phyloP scores from a whole-genome alignment of 805 yeast genomes.

The Ogataea kodamae region DNA sequence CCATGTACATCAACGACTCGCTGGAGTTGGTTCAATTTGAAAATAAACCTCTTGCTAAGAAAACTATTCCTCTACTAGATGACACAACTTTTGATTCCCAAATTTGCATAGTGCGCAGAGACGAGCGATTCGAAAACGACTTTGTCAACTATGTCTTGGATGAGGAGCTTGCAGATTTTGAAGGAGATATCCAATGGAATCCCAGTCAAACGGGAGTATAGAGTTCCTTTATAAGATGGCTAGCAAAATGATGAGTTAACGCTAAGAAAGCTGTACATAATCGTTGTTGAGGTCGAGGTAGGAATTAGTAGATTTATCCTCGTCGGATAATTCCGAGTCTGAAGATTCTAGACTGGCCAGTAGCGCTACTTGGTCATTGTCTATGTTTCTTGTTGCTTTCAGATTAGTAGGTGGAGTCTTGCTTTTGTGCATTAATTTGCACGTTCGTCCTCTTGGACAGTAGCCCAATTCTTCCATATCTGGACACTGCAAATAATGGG shows the following conservation, averaged over 20 bases:
- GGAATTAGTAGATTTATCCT: conserved; percentile 8
- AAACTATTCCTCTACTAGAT: conserved; percentile 9
- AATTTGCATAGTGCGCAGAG: conserved; percentile 22
- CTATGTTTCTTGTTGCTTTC: conserved; percentile 25
- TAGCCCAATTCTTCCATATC: conserved; percentile 59
- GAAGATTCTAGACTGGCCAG: conserved; percentile 16
- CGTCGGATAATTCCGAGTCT: conserved; percentile 11
- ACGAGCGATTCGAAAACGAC: conserved; percentile 15
- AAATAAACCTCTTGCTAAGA: conserved; percentile 11
- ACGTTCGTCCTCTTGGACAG: conserved; percentile 52
- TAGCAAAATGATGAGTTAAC: conserved; percentile 5
- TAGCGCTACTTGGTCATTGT: conserved; percentile 28
- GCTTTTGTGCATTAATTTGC: conserved; percentile 49
- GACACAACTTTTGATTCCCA: conserved; percentile 21
- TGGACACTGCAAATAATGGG: conserved; percentile 66
- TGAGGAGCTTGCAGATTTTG: conserved; percentile 19
- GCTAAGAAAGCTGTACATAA: conserved; percentile 9
- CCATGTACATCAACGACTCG: conserved; percentile 16
- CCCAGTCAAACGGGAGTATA: conserved; percentile 5
- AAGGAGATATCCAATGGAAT: conserved; percentile 15
- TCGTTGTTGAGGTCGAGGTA: conserved; percentile 23
- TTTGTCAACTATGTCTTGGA: conserved; percentile 20
- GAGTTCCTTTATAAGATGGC: conserved; percentile 6
- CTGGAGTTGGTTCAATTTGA: conserved; percentile 18
- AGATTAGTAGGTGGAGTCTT: conserved; percentile 10